Base-by-base conservation (phyloP, 176 grass and related monocot species). In the Thalia dealbata region DNA sequence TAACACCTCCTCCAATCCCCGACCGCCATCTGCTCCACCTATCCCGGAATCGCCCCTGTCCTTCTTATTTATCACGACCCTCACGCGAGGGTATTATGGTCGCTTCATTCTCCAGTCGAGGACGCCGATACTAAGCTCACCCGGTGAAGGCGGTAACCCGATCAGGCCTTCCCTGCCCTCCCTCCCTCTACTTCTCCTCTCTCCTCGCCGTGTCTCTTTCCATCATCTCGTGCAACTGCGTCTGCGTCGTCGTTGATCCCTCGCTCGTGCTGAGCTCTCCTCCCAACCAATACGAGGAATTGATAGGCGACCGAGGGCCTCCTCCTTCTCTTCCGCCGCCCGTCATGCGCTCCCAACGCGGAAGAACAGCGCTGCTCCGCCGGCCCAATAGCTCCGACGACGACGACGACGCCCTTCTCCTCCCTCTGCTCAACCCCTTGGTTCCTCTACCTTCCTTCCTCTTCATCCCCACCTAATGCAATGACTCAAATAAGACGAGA, bases 401-500 rank as follows among this genome's bases (percentile, higher is more conserved):
- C 28, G 6, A 3, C 72, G 69, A 24, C 43, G n/a, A n/a, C n/a
- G n/a, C 13, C 13, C 21, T 71, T 67, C 35, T 75, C 55, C 35
- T 75, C 56, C 35, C 41, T 26, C 6, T 75, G 21, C 56, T 48
- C 13, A 45, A 87, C 45, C 80, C 92, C 3, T 62, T 76, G 67
- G 77, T 89, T 69, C 83, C 85, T 60, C 86, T 86, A 51, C 73
- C 54, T 43, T 93, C 91, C 70, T 99, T 99, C 83, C 87, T 99
- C 61, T 91, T 99, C 83, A 86, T 93, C 78, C 95, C 95, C 69
- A 93, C 95, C 67, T 93, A 85, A 90, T 48, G 44, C 10, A 3
- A 0, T 15, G 14, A 54, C 68, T 16, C 73, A 42, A 63, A 67
- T 29, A 28, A 2, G 45, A 72, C 42, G 38, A 38, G 28, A 18